phyloP scores from a whole-genome alignment of 2,329 filamentous ascomycete species.

The Arthrobotrys sinensis region DNA sequence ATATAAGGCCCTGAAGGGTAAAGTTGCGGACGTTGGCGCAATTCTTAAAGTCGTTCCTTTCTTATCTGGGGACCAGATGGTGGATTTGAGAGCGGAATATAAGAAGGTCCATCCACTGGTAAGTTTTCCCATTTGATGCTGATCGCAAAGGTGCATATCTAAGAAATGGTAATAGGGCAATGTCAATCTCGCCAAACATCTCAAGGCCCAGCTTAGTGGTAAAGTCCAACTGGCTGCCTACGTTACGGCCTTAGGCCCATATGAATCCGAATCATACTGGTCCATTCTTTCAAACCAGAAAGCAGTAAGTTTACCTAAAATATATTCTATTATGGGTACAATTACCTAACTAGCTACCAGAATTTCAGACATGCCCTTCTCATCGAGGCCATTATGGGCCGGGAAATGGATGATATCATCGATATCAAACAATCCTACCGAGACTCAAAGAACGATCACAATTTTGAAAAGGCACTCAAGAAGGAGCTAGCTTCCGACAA shows the following conservation, averaged over 20 bases:
- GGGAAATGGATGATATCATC: slow-evolving; percentile 87
- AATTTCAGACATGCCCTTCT: slow-evolving; percentile 82
- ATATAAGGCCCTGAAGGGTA: slow-evolving; percentile 59
- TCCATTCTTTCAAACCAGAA: slow-evolving; percentile 96
- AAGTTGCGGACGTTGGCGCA: slow-evolving; percentile 75
- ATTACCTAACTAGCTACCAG: slow-evolving; percentile 70
- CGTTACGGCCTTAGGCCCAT: slow-evolving; percentile 86
- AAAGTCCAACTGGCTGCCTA: slow-evolving; percentile 86
- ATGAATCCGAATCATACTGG: slow-evolving; percentile 97
- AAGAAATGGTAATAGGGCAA: slow-evolving; percentile 72
- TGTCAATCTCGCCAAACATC: slow-evolving; percentile 88
- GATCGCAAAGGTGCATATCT: slow-evolving; percentile 67
- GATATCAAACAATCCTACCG: slow-evolving; percentile 89
- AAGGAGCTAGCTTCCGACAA: slow-evolving; percentile 95
- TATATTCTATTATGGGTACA: slow-evolving; percentile 70
- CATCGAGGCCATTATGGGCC: slow-evolving; percentile 92
- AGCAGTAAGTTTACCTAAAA: slow-evolving; percentile 57
- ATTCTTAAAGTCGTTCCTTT: slow-evolving; percentile 87
- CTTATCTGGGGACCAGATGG: slow-evolving; percentile 87
- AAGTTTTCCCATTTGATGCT: slow-evolving; percentile 68
- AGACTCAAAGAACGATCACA: slow-evolving; percentile 92
- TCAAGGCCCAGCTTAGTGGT: slow-evolving; percentile 82
- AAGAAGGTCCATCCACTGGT: slow-evolving; percentile 81
- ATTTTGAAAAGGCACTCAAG: slow-evolving; percentile 86
- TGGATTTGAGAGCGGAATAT: slow-evolving; percentile 89